These are phyloP conservation scores for Ogataea dorogensis DNA, from an alignment of 805 yeast genomes.

Conservation along the genomic window DNA sequence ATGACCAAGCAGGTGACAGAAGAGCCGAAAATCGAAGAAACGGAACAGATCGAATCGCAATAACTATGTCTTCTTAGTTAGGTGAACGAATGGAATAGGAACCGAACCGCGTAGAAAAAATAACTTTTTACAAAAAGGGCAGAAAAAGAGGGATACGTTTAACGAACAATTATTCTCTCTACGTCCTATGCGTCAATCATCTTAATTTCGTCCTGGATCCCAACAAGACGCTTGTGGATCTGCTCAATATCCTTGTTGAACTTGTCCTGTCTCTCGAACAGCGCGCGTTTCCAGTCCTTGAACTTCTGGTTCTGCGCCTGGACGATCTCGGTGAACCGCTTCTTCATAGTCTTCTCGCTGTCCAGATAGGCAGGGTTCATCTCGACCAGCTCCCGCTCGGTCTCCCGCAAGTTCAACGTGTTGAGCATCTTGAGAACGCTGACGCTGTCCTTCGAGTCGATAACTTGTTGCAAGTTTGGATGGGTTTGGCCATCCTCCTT, in stretches of 20 bases:
- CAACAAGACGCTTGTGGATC: constrained; percentile 36
- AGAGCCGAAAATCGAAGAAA: neutral
- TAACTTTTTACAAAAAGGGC: constrained; percentile 2
- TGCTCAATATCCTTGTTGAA: constrained; percentile 55
- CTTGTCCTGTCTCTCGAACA: constrained; percentile 52
- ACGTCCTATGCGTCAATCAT: constrained; percentile 9
- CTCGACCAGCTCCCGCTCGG: constrained; percentile 41
- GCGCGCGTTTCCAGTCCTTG: constrained; percentile 58
- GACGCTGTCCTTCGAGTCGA: constrained; percentile 29
- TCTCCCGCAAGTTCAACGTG: constrained; percentile 33
- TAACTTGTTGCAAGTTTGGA: constrained; percentile 31
- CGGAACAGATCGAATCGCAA: neutral
- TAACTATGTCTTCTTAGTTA: constrained; percentile 18
- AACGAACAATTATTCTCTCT: constrained; percentile 7
- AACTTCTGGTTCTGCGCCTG: constrained; percentile 53
- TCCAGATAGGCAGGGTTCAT: constrained; percentile 48
- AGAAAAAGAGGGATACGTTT: constrained; percentile 3
- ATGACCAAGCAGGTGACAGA: constrained; percentile 1
- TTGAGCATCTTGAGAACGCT: constrained; percentile 41
- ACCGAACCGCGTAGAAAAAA: too few relatives aligned
- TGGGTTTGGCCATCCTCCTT: constrained; percentile 18
- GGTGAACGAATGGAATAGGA: constrained; percentile 9
- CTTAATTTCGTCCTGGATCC: constrained; percentile 35
- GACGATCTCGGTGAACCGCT: constrained; percentile 43
- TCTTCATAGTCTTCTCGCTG: constrained; percentile 43